Conservation (phyloP, 768 basidiomycete genomes). For the Mycena sanguinolenta region DNA sequence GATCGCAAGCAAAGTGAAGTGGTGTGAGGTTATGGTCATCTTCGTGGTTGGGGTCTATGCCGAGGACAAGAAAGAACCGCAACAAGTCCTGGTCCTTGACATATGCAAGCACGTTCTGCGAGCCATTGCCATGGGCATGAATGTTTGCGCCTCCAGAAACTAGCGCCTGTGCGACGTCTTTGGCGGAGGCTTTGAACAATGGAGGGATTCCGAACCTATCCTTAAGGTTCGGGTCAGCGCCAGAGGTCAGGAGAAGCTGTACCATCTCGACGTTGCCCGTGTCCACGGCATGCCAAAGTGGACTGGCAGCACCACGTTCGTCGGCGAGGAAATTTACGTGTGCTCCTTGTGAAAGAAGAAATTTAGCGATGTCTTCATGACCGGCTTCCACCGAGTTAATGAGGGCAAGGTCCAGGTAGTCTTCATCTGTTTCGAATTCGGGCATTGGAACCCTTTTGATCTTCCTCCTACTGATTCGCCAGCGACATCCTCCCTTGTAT, state of each 20-base stretch:
- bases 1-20: not conserved
- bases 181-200: not conserved
- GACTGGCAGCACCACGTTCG: not conserved
- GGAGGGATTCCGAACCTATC: not conserved
- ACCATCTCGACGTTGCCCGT: not conserved
- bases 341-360: not conserved
- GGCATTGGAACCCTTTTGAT: too few relatives aligned
- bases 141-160: not conserved
- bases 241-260: conserved; percentile 1
- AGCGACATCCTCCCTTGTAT: not conserved
- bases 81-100: not conserved
- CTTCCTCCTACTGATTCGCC: too few relatives aligned
- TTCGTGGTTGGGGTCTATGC: not conserved
- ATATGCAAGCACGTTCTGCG: not conserved
- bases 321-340: not conserved
- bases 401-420: not conserved
- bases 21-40: not conserved
- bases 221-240: not conserved
- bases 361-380: not conserved
- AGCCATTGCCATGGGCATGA: not conserved
- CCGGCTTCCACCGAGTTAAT: not conserved
- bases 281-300: not conserved
- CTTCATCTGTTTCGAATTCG: not conserved
- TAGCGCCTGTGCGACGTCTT: not conserved
- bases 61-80: conserved; percentile 1